Evolutionary conservation across 495 filamentous ascomycete genomes (phyloP).

Genomic region (Trichoderma reesei): DNA sequence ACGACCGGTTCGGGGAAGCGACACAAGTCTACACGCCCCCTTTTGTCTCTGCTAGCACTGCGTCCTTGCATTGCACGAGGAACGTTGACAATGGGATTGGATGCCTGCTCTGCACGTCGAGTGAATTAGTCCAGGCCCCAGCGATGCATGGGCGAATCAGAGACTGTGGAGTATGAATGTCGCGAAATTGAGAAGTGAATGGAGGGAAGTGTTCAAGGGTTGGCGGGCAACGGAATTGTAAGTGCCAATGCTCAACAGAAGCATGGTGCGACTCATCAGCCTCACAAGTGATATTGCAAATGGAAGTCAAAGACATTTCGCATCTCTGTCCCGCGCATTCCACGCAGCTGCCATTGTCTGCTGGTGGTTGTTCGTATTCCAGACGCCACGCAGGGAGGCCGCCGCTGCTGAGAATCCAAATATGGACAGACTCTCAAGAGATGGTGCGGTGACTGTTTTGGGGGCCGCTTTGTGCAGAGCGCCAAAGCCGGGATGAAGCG

Average conservation of each 20-base stretch:
- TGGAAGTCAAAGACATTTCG: neutral
- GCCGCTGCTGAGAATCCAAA: neutral
- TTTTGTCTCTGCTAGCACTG: neutral
- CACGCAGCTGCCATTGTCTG: neutral
- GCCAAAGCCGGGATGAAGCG: neutral
- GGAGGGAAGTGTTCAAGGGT: neutral
- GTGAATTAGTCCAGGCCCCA: neutral
- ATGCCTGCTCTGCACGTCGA: neutral
- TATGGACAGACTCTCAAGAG: neutral
- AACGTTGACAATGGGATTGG: slow-evolving; percentile 1
- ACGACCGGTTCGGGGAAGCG: neutral
- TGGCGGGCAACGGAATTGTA: neutral
- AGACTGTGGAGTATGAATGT: neutral
- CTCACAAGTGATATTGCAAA: too few species aligned
- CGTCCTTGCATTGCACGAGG: slow-evolving; percentile 5
- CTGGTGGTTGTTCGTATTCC: neutral
- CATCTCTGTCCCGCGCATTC: neutral
- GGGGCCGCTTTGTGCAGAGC: neutral
- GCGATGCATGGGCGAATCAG: neutral
- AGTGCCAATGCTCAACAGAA: neutral
- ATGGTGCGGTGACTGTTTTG: neutral
- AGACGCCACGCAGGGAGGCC: slow-evolving; percentile 3
- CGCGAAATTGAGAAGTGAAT: neutral
- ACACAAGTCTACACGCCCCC: neutral
- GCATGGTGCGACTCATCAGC: too few species aligned